A percentile compares a stretch with the other conserved stretches of the same genome.
Conservation (phyloP, 2,329 filamentous ascomycete genomes). For the Talaromyces sp. region DNA sequence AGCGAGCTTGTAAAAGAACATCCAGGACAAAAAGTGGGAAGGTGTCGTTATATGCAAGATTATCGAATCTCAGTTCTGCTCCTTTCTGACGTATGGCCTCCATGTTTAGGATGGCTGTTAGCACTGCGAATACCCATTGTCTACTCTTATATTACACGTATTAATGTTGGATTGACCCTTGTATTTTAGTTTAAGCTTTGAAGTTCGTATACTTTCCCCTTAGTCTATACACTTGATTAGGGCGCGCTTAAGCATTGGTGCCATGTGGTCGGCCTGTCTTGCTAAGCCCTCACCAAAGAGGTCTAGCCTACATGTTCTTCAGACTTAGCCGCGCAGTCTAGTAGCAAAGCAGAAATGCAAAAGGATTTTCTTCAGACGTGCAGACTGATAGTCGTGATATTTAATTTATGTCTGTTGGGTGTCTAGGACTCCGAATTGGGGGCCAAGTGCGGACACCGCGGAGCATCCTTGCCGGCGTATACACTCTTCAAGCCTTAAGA, state of each 20-base stretch:
- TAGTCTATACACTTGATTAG: background rate
- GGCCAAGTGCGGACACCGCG: background rate
- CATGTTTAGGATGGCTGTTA: background rate
- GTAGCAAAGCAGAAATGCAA: background rate
- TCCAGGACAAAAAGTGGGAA: background rate
- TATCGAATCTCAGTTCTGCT: background rate
- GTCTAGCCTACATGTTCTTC: background rate
- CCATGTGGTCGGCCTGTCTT: background rate
- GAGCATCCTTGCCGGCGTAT: background rate
- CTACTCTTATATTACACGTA: background rate
- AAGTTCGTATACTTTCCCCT: background rate
- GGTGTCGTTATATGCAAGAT: background rate
- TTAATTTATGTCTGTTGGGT: background rate
- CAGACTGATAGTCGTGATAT: background rate
- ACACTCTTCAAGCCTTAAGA: background rate
- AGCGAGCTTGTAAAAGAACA: slow-evolving; percentile 23
- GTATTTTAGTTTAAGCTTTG: background rate
- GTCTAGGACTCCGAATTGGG: background rate
- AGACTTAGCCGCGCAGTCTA: background rate
- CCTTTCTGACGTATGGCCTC: background rate
- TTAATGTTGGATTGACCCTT: background rate
- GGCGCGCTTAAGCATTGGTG: background rate
- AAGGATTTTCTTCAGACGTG: background rate
- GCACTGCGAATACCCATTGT: background rate
- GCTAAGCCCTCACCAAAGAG: background rate